Evolutionary conservation across 148 eudicot species (phyloP).

Genomic region (Salicornia ramosissima): DNA sequence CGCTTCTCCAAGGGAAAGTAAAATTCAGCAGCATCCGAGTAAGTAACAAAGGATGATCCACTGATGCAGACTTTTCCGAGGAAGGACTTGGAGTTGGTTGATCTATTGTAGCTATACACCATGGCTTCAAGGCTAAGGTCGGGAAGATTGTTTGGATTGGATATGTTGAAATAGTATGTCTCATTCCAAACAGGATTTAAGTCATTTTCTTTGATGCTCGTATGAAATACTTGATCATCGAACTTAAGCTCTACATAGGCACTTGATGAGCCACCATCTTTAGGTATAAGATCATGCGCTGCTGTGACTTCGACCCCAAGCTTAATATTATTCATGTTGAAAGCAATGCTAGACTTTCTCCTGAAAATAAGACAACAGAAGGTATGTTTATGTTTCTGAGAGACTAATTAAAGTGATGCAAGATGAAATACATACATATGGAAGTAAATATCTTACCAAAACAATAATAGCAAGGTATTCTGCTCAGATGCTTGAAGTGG

Average conservation of each 20-base stretch:
- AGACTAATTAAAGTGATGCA: not conserved
- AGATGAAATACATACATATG: not conserved
- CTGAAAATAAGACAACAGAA: slow-evolving; percentile 1
- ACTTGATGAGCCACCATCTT: slow-evolving; percentile 67
- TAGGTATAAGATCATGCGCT: slow-evolving; percentile 67
- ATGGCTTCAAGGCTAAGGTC: slow-evolving; percentile 56
- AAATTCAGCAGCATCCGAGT: slow-evolving; percentile 60
- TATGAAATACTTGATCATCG: slow-evolving; percentile 60
- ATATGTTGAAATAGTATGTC: slow-evolving; percentile 65
- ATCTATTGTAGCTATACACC: slow-evolving; percentile 43
- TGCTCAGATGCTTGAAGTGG: not conserved
- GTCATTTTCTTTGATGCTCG: slow-evolving; percentile 68
- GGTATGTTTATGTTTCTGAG: not conserved
- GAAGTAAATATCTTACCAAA: not conserved
- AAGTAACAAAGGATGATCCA: slow-evolving; percentile 68
- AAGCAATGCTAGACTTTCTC: not conserved
- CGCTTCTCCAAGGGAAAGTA: slow-evolving; percentile 76
- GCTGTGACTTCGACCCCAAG: slow-evolving; percentile 81
- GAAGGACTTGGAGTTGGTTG: slow-evolving; percentile 36
- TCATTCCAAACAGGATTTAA: slow-evolving; percentile 82
- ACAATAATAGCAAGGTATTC: not conserved
- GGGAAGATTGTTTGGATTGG: slow-evolving; percentile 51
- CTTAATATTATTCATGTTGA: slow-evolving; percentile 59
- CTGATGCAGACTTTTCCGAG: slow-evolving; percentile 63
- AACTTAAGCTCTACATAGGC: slow-evolving; percentile 77